Percentiles rank a stretch among this genome's conserved stretches.
These are phyloP conservation scores for Lathyrus oleraceus DNA, from an alignment of 306 rosid genomes.

Conservation along the genomic window DNA sequence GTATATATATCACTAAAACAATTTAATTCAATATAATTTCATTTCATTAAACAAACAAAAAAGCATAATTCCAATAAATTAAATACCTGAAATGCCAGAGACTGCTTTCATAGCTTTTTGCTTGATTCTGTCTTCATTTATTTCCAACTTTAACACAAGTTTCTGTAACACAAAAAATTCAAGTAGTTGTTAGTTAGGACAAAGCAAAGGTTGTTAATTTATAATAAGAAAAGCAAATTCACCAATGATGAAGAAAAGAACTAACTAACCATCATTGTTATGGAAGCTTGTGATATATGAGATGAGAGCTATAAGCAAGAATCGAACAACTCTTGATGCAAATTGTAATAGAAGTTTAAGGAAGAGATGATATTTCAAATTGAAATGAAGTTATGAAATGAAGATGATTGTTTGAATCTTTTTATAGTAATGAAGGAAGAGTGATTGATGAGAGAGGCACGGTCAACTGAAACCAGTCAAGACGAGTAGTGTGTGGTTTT, in stretches of 20 bases:
- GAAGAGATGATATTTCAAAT: neutral
- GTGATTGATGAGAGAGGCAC: neutral
- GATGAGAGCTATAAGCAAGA: neutral
- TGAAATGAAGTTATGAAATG: conserved; percentile 23
- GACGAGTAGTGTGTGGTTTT: conserved; percentile 2
- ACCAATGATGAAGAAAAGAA: too few relatives aligned
- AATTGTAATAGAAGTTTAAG: neutral
- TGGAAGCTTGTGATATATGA: conserved; percentile 14
- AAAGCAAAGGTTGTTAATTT: too few relatives aligned
- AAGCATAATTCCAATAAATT: too few relatives aligned
- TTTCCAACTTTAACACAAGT: conserved; percentile 51
- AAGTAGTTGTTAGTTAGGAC: neutral
- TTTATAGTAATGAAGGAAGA: neutral
- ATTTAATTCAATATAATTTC: too few relatives aligned
- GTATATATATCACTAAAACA: too few relatives aligned
- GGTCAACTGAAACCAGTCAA: neutral
- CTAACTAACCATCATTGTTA: conserved; percentile 43
- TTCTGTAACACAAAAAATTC: conserved; percentile 46
- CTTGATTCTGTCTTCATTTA: conserved; percentile 50
- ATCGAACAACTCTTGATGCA: neutral
- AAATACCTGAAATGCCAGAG: conserved; percentile 63
- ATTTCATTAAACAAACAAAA: too few relatives aligned
- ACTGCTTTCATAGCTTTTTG: conserved; percentile 58
- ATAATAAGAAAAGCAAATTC: too few relatives aligned
- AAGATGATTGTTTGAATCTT: neutral